phyloP scores from a whole-genome alignment of 148 eudicot genomes.

The Silene conica region DNA sequence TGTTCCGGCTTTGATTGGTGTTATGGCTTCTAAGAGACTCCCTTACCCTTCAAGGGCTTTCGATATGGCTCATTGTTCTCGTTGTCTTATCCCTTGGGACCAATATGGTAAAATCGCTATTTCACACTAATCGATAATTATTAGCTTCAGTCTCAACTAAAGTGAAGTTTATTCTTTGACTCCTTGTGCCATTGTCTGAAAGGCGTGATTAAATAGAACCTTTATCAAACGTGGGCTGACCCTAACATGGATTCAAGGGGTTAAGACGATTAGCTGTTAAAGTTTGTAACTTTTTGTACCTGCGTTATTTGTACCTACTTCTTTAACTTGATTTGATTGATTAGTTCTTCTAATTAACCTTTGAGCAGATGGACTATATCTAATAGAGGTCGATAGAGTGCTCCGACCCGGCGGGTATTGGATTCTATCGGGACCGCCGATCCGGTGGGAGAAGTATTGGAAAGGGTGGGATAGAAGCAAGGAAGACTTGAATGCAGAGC shows the following conservation, averaged over 20 bases:
- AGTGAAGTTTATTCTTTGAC: not conserved
- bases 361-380: constrained; percentile 54
- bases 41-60: constrained; percentile 79
- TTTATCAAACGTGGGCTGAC: not conserved
- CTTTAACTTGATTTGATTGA: too few relatives aligned
- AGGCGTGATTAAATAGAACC: too few relatives aligned
- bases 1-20: constrained; percentile 69
- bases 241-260: not conserved
- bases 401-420: constrained; percentile 80
- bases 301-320: too few relatives aligned
- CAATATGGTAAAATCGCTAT: constrained; percentile 44
- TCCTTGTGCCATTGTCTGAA: not conserved
- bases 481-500: constrained; percentile 71
- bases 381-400: constrained; percentile 73
- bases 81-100: constrained; percentile 87
- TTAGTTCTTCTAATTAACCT: too few relatives aligned
- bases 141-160: too few relatives aligned
- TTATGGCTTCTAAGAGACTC: constrained; percentile 54
- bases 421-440: constrained; percentile 75
- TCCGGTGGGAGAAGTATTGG: constrained; percentile 53
- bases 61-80: constrained; percentile 90
- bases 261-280: too few relatives aligned
- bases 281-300: too few relatives aligned
- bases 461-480: constrained; percentile 63
- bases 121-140: not conserved